phyloP scores from a whole-genome alignment of 2,329 filamentous ascomycete species.

The Fusarium papillatum region DNA sequence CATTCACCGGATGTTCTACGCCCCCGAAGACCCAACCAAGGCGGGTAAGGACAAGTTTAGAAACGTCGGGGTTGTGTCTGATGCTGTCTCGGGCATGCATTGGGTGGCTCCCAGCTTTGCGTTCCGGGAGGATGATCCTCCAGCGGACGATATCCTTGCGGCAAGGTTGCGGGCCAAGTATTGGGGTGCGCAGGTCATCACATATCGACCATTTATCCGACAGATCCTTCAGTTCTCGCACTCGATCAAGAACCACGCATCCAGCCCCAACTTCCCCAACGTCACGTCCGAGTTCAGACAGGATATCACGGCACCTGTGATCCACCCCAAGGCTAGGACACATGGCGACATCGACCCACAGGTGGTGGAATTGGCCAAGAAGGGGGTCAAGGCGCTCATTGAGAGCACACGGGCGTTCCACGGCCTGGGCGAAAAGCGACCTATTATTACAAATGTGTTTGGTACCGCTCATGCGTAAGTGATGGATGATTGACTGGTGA shows the following conservation, averaged over 20 bases:
- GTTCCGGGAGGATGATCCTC: conserved; percentile 77
- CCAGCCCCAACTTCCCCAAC: conserved; percentile 49
- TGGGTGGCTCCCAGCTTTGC: conserved; percentile 65
- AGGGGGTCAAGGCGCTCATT: conserved; percentile 81
- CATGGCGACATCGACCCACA: conserved; percentile 57
- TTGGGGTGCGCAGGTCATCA: conserved; percentile 92
- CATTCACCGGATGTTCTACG: conserved; percentile 70
- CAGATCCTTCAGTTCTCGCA: conserved; percentile 66
- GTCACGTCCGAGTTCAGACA: conserved; percentile 51
- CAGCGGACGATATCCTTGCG: conserved; percentile 81
- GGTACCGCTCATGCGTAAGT: conserved; percentile 96
- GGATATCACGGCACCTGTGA: conserved; percentile 52
- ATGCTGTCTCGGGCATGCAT: conserved; percentile 55
- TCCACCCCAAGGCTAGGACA: conserved; percentile 53
- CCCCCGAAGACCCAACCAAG: conserved; percentile 55
- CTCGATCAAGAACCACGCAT: conserved; percentile 51
- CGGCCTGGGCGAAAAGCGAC: conserved; percentile 71
- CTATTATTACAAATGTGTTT: conserved; percentile 95
- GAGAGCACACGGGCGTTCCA: conserved; percentile 89
- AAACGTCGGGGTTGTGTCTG: conserved; percentile 61
- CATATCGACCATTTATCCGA: conserved; percentile 82
- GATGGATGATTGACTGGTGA: background rate
- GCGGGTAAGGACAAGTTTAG: conserved; percentile 55
- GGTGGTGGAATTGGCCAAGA: conserved; percentile 67
- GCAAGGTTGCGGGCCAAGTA: conserved; percentile 94